Evolutionary conservation across 371 early-diverging fungal species (phyloP), one percentile per base, ranked within the genome.

Genomic region (Dichotomocladium elegans): DNA sequence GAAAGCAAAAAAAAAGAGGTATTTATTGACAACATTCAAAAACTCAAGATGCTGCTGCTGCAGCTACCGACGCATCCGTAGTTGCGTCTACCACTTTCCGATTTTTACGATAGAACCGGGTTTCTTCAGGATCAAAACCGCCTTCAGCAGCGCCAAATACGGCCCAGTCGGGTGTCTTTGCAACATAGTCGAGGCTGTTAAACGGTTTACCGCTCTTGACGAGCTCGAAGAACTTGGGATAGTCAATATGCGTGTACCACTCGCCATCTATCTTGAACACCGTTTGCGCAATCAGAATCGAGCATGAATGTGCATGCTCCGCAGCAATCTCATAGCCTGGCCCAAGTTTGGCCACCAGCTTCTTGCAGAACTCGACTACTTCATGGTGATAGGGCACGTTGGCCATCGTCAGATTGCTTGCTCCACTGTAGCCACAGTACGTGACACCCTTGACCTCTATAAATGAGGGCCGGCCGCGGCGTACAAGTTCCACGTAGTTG

Each of bases 211-310:
- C 87, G 12, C 75, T 75, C 63, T 75, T 68, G 29, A 82, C 80
- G 41, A 90, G 60, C 25, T 82, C 79, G 68, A 86, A 84, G 75
- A 90, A 91, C 60, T 74, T 77, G 25, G 73, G 67, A 64, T 88
- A 91, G 63, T 91, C 90, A 51, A 91, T 91, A 72, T 88, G 88
- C 1, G 92, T 91, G 49, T 83, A 64, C 92, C 92, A 91, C 51
- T 70, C 78, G 49, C 83, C 83, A 40, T 88, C 71, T 46, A 82
- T 79, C 69, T 82, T 83, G 70, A 85, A 91, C 43, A 78, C 70
- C 27, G 76, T 80, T 40, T 82, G 72, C 4, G 90, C 86, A 48
- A 91, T 82, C 41, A 91, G 67, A 42, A 91, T 79, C 6, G 83
- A 86, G 58, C 86, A 86, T 3, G 87, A 84, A 53, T 91, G 91